Evolutionary conservation across 106 monocot genomes (phyloP), one percentile per base, ranked within the genome.

Genomic region (Cymbidium sinense): DNA sequence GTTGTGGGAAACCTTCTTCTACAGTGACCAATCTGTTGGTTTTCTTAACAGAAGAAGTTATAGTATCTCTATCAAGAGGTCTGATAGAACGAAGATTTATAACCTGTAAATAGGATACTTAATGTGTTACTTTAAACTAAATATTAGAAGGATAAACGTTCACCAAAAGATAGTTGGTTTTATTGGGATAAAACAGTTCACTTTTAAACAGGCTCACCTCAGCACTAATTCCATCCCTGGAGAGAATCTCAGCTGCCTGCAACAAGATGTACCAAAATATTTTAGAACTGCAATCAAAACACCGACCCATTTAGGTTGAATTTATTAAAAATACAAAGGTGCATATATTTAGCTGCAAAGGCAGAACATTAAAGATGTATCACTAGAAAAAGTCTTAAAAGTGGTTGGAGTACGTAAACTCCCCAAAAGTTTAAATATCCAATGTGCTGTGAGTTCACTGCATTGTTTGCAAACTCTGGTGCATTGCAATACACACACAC

Each of bases 1-100:
- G 92, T 72, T 99, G 98, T 6, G 94, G 98, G 74, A 90, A 94
- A 43, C 94, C 94, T 85, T 99, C 98, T 87, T 99, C 98, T 78
- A 99, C 87, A 6, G 94, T 85, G 15, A 99, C 87, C 70, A 94
- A 77, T 80, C 94, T 86, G 86, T 84, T 92, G 34, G 98, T 99
- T 82, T 99, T 99, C 77, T 90, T 90, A 7, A 92, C 94, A 77
- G 98, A 94, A 28, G 90, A 75, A 75, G 87, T 94, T 52, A 99
- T 99, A 9, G 98, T 77, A 52, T 85, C 78, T 83, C 92, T 92
- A 77, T 99, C 98, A 39, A 94, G 75, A n/a, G 98, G 98, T 47
- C 98, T 83, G 33, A 99, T 81, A 50, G 98, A 94, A 47, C 92
- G 91, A 65, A 99, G 94, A 80, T 99, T 99, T 69, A 94, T 99